Base-by-base conservation (phyloP, 78 protist genomes). In the Pirum gemmata region DNA sequence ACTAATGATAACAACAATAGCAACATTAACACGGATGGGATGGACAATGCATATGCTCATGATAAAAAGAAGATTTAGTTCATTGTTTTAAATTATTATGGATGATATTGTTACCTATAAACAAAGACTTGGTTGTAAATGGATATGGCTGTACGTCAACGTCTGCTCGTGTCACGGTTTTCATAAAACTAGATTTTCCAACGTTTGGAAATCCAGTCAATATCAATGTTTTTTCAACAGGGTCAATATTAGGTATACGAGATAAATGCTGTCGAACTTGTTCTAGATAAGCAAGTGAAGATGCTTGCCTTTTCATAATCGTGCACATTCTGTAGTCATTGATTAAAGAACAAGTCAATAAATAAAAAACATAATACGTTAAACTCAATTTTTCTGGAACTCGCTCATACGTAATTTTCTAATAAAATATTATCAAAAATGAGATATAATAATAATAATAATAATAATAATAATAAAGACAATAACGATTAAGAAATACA, bases 121-220 rank as follows among this genome's bases (percentile, higher is more conserved):
- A 97, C 61, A 99, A 92, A 51, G 99, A 97, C 92, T 98, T 97
- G 18, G 99, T 99, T 26, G 99, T 98, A 95, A 99, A 99, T 21
- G 99, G 98, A 90, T 97, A 97, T 38, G 98, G 98, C 91, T 98
- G 99, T 2, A 99, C 99, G n/a, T 99, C 99, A 38, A 97, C 99
- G 34, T 97, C 93, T 21, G 99, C 99, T 8, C 98, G 92, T 1
- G 99, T 96, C 40, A 97, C 35, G 83, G 90, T 91, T 94, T 99
- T 99, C 93, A 99, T 94, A 85, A 98, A 95, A 31, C 95, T 79
- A 25, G 97, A 92, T 92, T 99, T 99, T 73, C 99, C 99, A 34
- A 97, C 99, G 87, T 98, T 98, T 83, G 99, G 99, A 92, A 72
- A 93, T 38, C 98, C 99, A 27, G 92, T 76, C 74, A 97, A 34